Evolutionary conservation across 176 grass and related monocot genomes (phyloP), one percentile per base, ranked within the genome.

Genomic region (Cocos nucifera): DNA sequence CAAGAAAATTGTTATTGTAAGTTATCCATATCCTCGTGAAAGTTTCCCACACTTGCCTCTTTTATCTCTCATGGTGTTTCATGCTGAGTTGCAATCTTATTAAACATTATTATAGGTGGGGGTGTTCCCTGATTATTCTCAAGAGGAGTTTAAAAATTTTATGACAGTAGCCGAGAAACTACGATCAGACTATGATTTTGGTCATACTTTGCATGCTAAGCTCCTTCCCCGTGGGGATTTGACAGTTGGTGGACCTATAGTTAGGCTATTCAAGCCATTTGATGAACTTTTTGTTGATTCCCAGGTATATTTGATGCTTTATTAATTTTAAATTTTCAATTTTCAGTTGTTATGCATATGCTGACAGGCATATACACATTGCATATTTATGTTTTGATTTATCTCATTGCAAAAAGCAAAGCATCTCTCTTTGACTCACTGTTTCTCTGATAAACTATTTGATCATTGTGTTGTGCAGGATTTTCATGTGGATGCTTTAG

Each of bases 251-350:
- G 79, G 53, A 2, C 93, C 93, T 50, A 32, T 86, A 44, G 67
- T 98, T 79, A 79, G 82, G 30, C 76, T 98, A 18, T 92, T 98
- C 67, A 98, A 98, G 56, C 87, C 93, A 35, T 98, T 98, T 12
- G 93, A 98, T 49, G 93, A 98, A 53, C 79, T 98, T 23, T 88
- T 86, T 74, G 84, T 66, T 5, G 88, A 98, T 89, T 92, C 65
- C 4, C 65, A 75, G 73, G 88, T 98, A 79, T 20, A 30, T 64
- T 67, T 67, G 4, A 35, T 44, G 12, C 35, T 44, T 44, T 12
- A 6, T 44, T 44, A 44, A 44, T 44, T 44, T 44, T 14, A 44
- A 44, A 44, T 44, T 39, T 32, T 32, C 0, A 8, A 32, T 32
- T 35, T 44, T 44, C 35, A 44, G 35, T 44, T 14, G 35, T 44